Conservation (phyloP, 2,329 filamentous ascomycete genomes). For the Scleromitrula shiraiana region DNA sequence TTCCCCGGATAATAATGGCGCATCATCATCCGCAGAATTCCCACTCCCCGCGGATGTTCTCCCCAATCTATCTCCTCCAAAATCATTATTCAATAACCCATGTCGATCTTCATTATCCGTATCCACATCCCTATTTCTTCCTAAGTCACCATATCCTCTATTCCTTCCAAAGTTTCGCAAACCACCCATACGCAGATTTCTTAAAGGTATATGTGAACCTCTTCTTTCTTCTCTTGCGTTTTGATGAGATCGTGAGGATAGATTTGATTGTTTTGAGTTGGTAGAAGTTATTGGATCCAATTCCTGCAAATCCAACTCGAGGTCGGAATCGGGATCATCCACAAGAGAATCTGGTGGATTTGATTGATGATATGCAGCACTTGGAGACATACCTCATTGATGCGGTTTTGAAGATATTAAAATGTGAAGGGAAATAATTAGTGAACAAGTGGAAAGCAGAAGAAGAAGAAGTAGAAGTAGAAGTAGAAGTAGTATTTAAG, state of each 20-base stretch:
- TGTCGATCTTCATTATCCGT: slow-evolving; percentile 58
- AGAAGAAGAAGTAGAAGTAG: too few species aligned
- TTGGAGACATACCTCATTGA: slow-evolving; percentile 33
- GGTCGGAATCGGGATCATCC: slow-evolving; percentile 68
- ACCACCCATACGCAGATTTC: slow-evolving; percentile 60
- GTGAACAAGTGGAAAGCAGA: too few species aligned
- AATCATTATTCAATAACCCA: slow-evolving; percentile 57
- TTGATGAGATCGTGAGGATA: slow-evolving; percentile 23
- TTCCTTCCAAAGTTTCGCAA: slow-evolving; percentile 43
- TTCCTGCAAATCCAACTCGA: slow-evolving; percentile 71
- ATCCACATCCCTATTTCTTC: slow-evolving; percentile 40
- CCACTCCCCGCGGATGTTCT: slow-evolving; percentile 54
- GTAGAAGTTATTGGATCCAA: slow-evolving; percentile 52
- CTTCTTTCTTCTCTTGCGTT: slow-evolving; percentile 25
- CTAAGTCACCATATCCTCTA: slow-evolving; percentile 53
- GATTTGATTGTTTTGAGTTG: slow-evolving; percentile 18
- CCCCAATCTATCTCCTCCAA: slow-evolving; percentile 38
- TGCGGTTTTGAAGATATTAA: slow-evolving; percentile 17
- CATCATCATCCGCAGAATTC: slow-evolving; percentile 56
- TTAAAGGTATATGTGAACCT: slow-evolving; percentile 53
- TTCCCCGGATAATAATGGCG: slow-evolving; percentile 58
- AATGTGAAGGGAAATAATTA: too few species aligned
- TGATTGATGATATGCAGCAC: slow-evolving; percentile 25
- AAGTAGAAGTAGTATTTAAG: too few species aligned
- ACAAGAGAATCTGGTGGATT: slow-evolving; percentile 50